Evolutionary conservation across 345 rosid genomes (phyloP).

Genomic region (Dipteronia dyeriana): DNA sequence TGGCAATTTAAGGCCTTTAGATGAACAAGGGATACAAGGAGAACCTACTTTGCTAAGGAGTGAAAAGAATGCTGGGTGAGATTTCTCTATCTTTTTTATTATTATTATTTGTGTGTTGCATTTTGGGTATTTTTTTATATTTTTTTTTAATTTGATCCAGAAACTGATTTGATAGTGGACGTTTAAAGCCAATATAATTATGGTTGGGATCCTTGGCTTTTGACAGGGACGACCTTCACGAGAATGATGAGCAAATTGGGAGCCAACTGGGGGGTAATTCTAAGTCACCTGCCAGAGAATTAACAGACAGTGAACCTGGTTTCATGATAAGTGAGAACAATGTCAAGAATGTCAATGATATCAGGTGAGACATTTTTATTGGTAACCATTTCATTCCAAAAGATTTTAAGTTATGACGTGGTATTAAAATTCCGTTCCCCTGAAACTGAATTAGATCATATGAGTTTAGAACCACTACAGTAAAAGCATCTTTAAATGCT

Average conservation of each 20-base stretch:
- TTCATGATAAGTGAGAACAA: conserved; percentile 30
- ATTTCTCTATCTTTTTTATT: neutral
- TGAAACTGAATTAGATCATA: conserved; percentile 8
- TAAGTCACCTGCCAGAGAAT: conserved; percentile 21
- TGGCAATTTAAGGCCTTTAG: conserved; percentile 34
- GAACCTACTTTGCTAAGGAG: conserved; percentile 37
- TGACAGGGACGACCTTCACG: conserved; percentile 34
- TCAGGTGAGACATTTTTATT: conserved; percentile 34
- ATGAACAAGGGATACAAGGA: conserved; percentile 38
- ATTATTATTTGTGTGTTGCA: neutral
- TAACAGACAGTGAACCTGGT: conserved; percentile 26
- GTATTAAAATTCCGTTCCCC: neutral
- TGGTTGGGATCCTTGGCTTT: conserved; percentile 8
- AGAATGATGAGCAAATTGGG: conserved; percentile 29
- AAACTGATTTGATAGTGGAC: neutral
- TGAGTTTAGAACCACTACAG: neutral
- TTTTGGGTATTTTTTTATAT: neutral
- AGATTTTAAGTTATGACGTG: neutral
- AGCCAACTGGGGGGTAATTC: conserved; percentile 29
- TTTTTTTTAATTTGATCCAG: too few relatives aligned
- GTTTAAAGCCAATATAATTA: conserved; percentile 3
- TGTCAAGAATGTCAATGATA: conserved; percentile 24
- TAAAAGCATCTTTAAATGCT: conserved; percentile 1
- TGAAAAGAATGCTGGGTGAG: conserved; percentile 42
- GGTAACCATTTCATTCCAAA: neutral